phyloP scores from a whole-genome alignment of 495 filamentous ascomycete species.

The Alectoria sarmentosa region DNA sequence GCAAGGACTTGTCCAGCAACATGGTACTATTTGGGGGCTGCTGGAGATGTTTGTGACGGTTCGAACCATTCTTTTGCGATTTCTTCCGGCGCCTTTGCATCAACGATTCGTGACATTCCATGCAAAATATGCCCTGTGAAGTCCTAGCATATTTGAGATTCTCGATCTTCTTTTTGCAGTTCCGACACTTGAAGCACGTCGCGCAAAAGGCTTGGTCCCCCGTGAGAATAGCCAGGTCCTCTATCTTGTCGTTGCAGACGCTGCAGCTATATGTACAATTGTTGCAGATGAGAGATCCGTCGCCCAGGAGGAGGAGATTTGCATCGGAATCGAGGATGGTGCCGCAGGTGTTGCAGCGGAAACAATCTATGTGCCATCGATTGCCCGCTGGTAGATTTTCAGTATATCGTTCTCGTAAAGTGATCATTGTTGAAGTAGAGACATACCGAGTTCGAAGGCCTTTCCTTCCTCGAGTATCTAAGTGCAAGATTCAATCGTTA shows the following conservation, averaged over 20 bases:
- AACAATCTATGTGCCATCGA: constrained; percentile 99
- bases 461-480: constrained; percentile 97
- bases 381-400: constrained; percentile 64
- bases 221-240: constrained; percentile 95
- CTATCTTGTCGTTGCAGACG: constrained; percentile 95
- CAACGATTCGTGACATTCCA: constrained; percentile 97
- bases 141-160: constrained; percentile 97
- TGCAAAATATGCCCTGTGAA: constrained; percentile 98
- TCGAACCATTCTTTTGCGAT: constrained; percentile 50
- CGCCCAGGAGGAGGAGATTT: constrained; percentile 92
- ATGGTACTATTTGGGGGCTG: constrained; percentile 42
- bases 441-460: constrained; percentile 93
- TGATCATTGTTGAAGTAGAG: constrained; percentile 11
- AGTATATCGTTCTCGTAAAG: constrained; percentile 23
- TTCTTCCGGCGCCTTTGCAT: constrained; percentile 95
- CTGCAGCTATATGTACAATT: constrained; percentile 99
- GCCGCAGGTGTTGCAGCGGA: constrained; percentile 93
- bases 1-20: constrained; percentile 87
- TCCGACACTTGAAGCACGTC: constrained; percentile 92
- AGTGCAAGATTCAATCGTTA: constrained; percentile 20
- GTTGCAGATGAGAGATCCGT: constrained; percentile 97
- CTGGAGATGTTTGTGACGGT: constrained; percentile 37
- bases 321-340: constrained; percentile 97
- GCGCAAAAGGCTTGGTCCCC: constrained; percentile 99
- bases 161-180: constrained; percentile 98